A percentile compares a stretch with the other conserved stretches of the same genome.
These are phyloP conservation scores for Phytophthora uliginosa DNA, from an alignment of 352 stramenopile species.

Conservation along the genomic window DNA sequence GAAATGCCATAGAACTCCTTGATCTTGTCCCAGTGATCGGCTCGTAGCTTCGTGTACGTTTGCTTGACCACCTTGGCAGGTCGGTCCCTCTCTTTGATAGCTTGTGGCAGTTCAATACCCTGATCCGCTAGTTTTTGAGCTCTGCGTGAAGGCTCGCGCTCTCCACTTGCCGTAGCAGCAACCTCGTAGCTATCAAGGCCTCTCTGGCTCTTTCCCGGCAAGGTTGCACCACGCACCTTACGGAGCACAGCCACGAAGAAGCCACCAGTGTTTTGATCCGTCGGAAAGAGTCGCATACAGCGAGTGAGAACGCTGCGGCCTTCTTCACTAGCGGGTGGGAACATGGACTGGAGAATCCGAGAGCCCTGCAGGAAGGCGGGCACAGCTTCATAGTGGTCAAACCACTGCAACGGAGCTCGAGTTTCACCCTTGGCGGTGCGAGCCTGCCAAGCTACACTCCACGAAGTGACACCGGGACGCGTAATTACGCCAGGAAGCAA, in stretches of 20 bases:
- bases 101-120: background rate
- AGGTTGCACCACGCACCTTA: slow-evolving; percentile 55
- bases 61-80: slow-evolving; percentile 37
- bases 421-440: slow-evolving; percentile 39
- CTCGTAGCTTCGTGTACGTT: slow-evolving; percentile 60
- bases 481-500: slow-evolving; percentile 60
- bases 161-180: slow-evolving; percentile 36
- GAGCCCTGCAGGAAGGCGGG: slow-evolving; percentile 67
- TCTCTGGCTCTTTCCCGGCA: slow-evolving; percentile 45
- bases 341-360: slow-evolving; percentile 83
- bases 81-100: slow-evolving; percentile 6
- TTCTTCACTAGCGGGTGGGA: slow-evolving; percentile 84
- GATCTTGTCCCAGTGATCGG: slow-evolving; percentile 69
- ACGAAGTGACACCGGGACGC: slow-evolving; percentile 62
- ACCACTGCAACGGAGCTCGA: slow-evolving; percentile 57
- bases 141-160: slow-evolving; percentile 28
- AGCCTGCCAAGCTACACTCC: slow-evolving; percentile 77
- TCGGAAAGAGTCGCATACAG: slow-evolving; percentile 94
- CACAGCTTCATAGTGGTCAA: slow-evolving; percentile 61
- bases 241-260: slow-evolving; percentile 98
- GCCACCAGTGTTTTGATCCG: slow-evolving; percentile 98
- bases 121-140: slow-evolving; percentile 20
- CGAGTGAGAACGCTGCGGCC: slow-evolving; percentile 26
- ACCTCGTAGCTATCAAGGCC: slow-evolving; percentile 62
- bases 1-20: slow-evolving; percentile 73